Base-by-base conservation (phyloP, 2,329 filamentous ascomycete species). In the Phialemonium atrogriseum region DNA sequence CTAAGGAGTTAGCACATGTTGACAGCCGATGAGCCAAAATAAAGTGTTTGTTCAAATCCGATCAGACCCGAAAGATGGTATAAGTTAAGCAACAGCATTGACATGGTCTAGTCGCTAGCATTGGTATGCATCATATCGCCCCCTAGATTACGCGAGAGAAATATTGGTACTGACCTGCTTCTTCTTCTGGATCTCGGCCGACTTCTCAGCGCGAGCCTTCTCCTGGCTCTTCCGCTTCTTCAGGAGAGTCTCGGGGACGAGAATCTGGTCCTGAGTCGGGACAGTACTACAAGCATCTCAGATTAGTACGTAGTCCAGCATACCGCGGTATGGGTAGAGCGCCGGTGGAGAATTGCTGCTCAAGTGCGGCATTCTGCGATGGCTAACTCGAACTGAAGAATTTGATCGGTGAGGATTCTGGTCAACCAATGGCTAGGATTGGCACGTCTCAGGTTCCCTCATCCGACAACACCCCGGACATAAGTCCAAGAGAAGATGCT, bases 191-290 rank as follows among this genome's bases (percentile, higher is more conserved):
- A 78, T 64, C 56, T 84, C 84, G 47, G 83, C 75, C 50, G 74
- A 66, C 62, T 80, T 82, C 70, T 89, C 84, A 65, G 91, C 88
- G 65, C 88, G 84, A 64, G 88, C 87, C 80, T 95, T 94, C 80
- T 98, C 91, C 73, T 95, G 89, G 66, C 79, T 86, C 87, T 98
- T 98, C 75, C 91, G 85, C 86, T 98, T 98, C 84, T 98, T 98
- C 67, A 98, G 80, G 59, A 98, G 85, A 56, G 91, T 98, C 85
- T 98, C 91, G 53, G 91, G 91, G 62, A 96, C 86, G 64, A 96
- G 76, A 64, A 98, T 80, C 66, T 96, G 84, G 66, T 95, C 85
- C 68, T 88, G 70, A 66, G 87, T 94, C 51, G 91, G 86, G 59
- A 94, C 84, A 69, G 79, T 80, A 70, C 87, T 94, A 60, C 58